These are phyloP conservation scores for Thalassiosira oceanica DNA, from an alignment of 352 stramenopile species.

Conservation along the genomic window DNA sequence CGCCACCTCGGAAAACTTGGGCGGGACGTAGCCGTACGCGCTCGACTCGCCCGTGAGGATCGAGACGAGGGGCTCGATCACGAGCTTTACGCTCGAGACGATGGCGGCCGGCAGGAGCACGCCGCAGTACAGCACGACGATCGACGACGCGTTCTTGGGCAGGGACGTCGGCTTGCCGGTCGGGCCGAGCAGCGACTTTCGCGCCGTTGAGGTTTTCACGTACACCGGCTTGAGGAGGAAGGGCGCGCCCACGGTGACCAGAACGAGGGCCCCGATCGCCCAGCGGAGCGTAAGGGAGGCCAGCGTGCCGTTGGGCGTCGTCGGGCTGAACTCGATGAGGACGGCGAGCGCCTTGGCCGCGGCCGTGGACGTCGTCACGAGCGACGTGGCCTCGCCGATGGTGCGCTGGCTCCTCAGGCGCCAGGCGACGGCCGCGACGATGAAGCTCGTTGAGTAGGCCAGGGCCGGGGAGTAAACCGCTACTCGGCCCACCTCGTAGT, in stretches of 20 bases:
- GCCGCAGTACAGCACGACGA: slow-evolving; percentile 51
- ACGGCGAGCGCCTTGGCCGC: slow-evolving; percentile 60
- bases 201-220: slow-evolving; percentile 43
- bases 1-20: slow-evolving; percentile 56
- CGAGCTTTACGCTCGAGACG: slow-evolving; percentile 38
- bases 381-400: slow-evolving; percentile 23
- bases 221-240: slow-evolving; percentile 50
- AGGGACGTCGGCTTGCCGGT: slow-evolving; percentile 12
- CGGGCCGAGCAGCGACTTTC: slow-evolving; percentile 24
- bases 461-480: slow-evolving; percentile 55
- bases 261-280: slow-evolving; percentile 31
- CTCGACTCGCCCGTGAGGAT: slow-evolving; percentile 44
- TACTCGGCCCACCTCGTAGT: slow-evolving; percentile 45
- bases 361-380: slow-evolving; percentile 33
- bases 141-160: slow-evolving; percentile 16
- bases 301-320: slow-evolving; percentile 28
- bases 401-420: slow-evolving; percentile 42
- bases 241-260: slow-evolving; percentile 44
- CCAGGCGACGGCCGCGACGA: slow-evolving; percentile 25
- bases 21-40: slow-evolving; percentile 32
- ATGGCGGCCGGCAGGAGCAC: slow-evolving; percentile 56
- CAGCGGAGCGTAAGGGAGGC: slow-evolving; percentile 36
- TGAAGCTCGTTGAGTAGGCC: slow-evolving; percentile 45
- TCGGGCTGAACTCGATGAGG: slow-evolving; percentile 53
- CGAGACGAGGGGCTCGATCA: slow-evolving; percentile 57